Conservation (phyloP, 1,139 yeast species). For the Zhuliangozyma blackwelliae region DNA sequence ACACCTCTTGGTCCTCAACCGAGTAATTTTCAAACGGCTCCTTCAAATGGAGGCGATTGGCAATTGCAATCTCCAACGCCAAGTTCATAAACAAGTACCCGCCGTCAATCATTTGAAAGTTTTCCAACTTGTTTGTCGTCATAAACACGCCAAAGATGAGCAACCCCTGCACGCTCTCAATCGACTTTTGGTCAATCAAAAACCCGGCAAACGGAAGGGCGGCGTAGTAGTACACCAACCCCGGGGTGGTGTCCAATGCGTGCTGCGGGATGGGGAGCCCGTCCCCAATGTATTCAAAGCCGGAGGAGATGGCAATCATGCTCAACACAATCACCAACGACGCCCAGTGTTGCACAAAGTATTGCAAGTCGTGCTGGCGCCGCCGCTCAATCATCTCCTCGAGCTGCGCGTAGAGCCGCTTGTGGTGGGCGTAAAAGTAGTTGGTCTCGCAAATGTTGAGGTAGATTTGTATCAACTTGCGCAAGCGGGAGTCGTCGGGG, state of each 20-base stretch:
- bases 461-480: slow-evolving; percentile 10
- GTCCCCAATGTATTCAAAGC: slow-evolving; percentile 36
- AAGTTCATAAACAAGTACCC: slow-evolving; percentile 14
- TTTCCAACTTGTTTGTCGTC: slow-evolving; percentile 16
- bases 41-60: slow-evolving; percentile 12
- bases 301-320: slow-evolving; percentile 13
- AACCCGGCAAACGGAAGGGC: slow-evolving; percentile 16
- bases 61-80: slow-evolving; percentile 15
- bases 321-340: slow-evolving; percentile 10
- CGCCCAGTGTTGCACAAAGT: slow-evolving; percentile 13
- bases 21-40: slow-evolving; percentile 6
- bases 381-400: slow-evolving; percentile 6
- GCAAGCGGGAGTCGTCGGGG: slow-evolving; percentile 11
- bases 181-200: slow-evolving; percentile 12
- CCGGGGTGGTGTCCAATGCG: slow-evolving; percentile 16
- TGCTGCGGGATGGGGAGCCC: slow-evolving; percentile 29
- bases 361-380: slow-evolving; percentile 7
- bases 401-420: slow-evolving; percentile 5
- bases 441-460: slow-evolving; percentile 16
- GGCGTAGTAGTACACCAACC: slow-evolving; percentile 13
- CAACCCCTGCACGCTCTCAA: slow-evolving; percentile 13
- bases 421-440: slow-evolving; percentile 15
- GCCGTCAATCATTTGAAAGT: slow-evolving; percentile 13
- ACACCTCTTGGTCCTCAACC: slow-evolving; percentile 10
- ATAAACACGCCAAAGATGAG: slow-evolving; percentile 14